phyloP scores from a whole-genome alignment of 78 protist species.

The Dictyostelium purpureum region DNA sequence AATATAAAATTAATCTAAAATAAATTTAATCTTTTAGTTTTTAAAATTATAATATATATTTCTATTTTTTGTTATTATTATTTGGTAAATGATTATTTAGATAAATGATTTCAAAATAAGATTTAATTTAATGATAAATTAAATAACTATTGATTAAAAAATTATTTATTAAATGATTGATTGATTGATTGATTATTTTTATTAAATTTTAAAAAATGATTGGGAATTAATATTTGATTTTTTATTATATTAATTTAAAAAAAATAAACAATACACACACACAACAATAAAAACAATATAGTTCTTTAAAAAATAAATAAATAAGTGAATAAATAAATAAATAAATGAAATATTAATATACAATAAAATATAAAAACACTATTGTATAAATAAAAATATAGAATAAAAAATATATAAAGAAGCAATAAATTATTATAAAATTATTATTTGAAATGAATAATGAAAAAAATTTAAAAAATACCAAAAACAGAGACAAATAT shows the following conservation, averaged over 20 bases:
- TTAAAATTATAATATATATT: background rate
- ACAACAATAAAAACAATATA: no score
- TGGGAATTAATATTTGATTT: background rate
- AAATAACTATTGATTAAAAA: background rate
- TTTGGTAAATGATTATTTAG: background rate
- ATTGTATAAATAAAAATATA: background rate
- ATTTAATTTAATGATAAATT: background rate
- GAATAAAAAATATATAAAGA: background rate
- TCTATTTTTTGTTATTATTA: background rate
- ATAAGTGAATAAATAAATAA: background rate
- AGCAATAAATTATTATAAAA: background rate
- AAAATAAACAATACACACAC: background rate
- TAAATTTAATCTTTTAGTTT: background rate
- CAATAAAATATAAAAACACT: background rate
- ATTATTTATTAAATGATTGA: background rate
- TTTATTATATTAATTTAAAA: background rate
- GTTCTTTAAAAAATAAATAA: no score
- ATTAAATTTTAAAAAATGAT: background rate
- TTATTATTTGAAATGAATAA: background rate
- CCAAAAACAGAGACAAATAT: background rate
- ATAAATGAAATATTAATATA: background rate
- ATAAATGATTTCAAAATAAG: background rate
- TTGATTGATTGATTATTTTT: background rate
- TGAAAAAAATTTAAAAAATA: background rate
- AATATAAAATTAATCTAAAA: no score